Conservation (phyloP, 495 filamentous ascomycete genomes). For the Aspergillus haitiensis region DNA sequence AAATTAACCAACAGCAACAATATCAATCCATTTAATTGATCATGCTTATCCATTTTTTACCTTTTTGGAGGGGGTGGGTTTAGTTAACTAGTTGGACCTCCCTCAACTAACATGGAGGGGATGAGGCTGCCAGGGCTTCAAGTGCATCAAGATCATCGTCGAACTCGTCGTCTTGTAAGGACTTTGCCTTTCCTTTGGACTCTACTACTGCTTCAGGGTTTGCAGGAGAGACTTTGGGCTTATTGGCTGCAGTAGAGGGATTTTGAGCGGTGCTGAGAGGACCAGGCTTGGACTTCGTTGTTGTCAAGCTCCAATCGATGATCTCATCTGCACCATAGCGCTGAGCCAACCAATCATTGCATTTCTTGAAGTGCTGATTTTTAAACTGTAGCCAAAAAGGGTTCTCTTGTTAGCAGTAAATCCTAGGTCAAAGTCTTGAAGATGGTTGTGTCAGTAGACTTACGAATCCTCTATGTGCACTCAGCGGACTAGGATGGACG, state of each 20-base stretch:
- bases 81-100: too few species aligned
- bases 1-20: too few species aligned
- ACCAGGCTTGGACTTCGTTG: constrained; percentile 24
- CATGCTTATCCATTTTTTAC: too few species aligned
- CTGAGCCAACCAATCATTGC: constrained; percentile 82
- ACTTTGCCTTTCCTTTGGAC: constrained; percentile 1
- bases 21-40: too few species aligned
- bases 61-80: too few species aligned
- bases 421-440: background rate
- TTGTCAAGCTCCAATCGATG: constrained; percentile 82
- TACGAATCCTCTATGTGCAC: constrained; percentile 72
- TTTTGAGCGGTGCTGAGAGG: constrained; percentile 18
- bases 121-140: constrained; percentile 39
- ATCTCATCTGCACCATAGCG: constrained; percentile 74
- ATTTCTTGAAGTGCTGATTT: constrained; percentile 82
- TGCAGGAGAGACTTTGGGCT: constrained; percentile 4
- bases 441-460: constrained; percentile 28
- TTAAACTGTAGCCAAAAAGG: constrained; percentile 56
- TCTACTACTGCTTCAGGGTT: constrained; percentile 3
- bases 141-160: constrained; percentile 44
- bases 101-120: too few species aligned
- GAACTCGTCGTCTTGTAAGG: constrained; percentile 34
- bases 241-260: constrained; percentile 24
- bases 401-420: background rate
- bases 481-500: constrained; percentile 89